These are phyloP conservation scores for Blepharisma japonicum DNA, from an alignment of 73 alveolate genomes.

Conservation along the genomic window DNA sequence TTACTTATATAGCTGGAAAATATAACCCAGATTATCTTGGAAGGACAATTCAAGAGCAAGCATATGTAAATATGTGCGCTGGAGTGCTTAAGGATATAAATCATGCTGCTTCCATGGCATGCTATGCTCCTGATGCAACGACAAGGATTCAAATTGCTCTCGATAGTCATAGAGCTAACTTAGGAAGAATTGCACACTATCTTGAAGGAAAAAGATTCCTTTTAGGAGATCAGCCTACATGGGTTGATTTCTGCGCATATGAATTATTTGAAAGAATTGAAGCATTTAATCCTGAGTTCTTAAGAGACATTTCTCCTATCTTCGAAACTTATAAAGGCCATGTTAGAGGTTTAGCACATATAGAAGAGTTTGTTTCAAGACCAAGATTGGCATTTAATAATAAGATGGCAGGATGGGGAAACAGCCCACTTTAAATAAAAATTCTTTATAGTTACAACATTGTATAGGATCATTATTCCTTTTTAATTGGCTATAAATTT, in stretches of 20 bases:
- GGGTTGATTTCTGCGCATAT: constrained; percentile 31
- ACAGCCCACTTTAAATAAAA: too few relatives aligned
- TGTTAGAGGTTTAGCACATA: too few relatives aligned
- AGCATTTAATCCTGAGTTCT: neutral
- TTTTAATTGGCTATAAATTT: too few relatives aligned
- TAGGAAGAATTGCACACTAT: constrained; percentile 18
- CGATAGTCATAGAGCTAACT: neutral
- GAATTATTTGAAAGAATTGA: constrained; percentile 34
- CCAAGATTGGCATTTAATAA: too few relatives aligned
- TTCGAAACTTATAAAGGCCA: too few relatives aligned
- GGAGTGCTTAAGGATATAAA: constrained; percentile 37
- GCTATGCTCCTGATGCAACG: constrained; percentile 10
- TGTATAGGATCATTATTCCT: too few relatives aligned
- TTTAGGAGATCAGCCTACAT: constrained; percentile 36
- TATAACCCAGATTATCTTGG: constrained; percentile 41
- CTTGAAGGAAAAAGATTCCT: constrained; percentile 30
- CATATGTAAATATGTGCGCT: neutral
- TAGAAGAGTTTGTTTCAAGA: too few relatives aligned
- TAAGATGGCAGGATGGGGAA: too few relatives aligned
- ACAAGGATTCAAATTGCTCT: constrained; percentile 27
- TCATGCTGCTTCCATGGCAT: neutral
- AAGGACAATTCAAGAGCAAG: constrained; percentile 34
- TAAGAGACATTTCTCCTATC: too few relatives aligned
- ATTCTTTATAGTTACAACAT: too few relatives aligned
- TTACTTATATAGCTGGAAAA: constrained; percentile 39